These are phyloP conservation scores for Mycena filopes DNA, from an alignment of 768 basidiomycete species.

Conservation along the genomic window DNA sequence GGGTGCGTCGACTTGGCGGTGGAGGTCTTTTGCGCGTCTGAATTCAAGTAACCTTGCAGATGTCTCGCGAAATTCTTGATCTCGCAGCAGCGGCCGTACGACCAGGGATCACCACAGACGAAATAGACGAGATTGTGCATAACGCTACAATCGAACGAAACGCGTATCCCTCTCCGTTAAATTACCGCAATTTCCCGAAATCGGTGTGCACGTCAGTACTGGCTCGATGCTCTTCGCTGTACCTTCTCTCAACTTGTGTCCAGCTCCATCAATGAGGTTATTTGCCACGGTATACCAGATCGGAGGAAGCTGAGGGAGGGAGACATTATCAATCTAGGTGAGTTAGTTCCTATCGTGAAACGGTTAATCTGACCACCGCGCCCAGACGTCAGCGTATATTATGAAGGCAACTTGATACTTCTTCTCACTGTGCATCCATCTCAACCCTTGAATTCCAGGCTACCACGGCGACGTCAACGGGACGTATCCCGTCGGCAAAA, in stretches of 20 bases:
- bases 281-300: conserved; percentile 98
- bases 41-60: conserved; percentile 58
- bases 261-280: conserved; percentile 93
- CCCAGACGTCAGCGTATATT: conserved; percentile 82
- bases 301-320: conserved; percentile 86
- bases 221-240: not conserved
- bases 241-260: conserved; percentile 4
- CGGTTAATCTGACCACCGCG: conserved; percentile 31
- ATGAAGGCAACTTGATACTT: conserved; percentile 64
- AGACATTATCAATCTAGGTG: conserved; percentile 96
- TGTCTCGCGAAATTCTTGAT: conserved; percentile 93
- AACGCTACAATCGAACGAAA: conserved; percentile 90
- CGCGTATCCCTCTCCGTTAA: conserved; percentile 93
- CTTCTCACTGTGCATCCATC: conserved; percentile 2
- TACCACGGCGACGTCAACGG: conserved; percentile 94
- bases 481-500: conserved; percentile 89
- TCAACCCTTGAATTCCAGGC: conserved; percentile 54
- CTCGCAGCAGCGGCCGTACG: conserved; percentile 85
- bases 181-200: conserved; percentile 93
- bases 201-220: conserved; percentile 94
- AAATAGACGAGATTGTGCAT: conserved; percentile 94
- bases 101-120: conserved; percentile 96
- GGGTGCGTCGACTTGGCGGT: conserved; percentile 61
- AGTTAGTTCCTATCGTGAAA: conserved; percentile 33
- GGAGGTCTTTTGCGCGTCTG: not conserved